A percentile compares a stretch with the other conserved stretches of the same genome.
Conservation (phyloP, 495 filamentous ascomycete species). For the Neurospora africana region DNA sequence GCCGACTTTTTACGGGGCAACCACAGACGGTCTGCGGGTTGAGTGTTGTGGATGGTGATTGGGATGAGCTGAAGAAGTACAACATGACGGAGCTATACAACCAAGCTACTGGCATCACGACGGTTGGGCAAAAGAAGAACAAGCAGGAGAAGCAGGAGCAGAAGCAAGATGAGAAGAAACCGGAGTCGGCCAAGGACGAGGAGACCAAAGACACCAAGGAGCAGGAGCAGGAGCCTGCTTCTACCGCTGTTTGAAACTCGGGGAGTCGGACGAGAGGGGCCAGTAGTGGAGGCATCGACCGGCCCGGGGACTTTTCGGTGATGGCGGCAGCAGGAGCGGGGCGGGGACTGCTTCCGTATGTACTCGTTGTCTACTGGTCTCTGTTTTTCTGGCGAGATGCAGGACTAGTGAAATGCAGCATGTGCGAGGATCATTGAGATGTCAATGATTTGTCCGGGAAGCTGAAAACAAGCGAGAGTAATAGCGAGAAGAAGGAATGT, state of each 20-base stretch:
- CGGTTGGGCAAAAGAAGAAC: neutral
- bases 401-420: neutral
- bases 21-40: constrained; percentile 33
- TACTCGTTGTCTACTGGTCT: neutral
- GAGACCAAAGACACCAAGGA: neutral
- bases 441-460: neutral
- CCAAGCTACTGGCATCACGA: constrained; percentile 6
- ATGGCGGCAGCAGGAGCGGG: neutral
- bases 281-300: neutral
- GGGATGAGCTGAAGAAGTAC: constrained; percentile 37
- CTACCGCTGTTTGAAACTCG: neutral
- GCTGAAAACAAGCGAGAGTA: neutral
- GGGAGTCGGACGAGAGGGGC: neutral
- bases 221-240: neutral
- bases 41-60: constrained; percentile 41
- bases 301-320: neutral
- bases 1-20: neutral
- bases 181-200: neutral
- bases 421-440: neutral
- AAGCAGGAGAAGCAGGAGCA: constrained; percentile 5
- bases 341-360: neutral
- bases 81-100: constrained; percentile 38
- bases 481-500: neutral
- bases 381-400: neutral
- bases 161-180: neutral